Conservation (phyloP, 1,139 yeast genomes). For the Magnusiomyces starmeri region DNA sequence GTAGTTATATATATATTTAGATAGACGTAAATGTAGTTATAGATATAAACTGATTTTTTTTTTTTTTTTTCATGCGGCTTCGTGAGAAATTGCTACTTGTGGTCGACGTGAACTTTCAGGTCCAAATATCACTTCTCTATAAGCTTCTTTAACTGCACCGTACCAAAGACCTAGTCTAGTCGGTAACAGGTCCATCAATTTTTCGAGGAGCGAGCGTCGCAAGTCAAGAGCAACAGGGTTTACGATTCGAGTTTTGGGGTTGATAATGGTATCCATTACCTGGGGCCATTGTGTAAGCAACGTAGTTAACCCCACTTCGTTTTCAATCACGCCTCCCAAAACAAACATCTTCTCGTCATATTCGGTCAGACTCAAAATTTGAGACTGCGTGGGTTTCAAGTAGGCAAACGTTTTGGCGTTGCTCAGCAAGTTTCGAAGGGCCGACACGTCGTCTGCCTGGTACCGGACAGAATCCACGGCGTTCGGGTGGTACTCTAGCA, state of each 20-base stretch:
- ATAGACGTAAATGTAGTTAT: neutral
- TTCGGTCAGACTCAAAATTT: conserved; percentile 17
- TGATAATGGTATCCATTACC: conserved; percentile 23
- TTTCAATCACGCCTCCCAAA: conserved; percentile 18
- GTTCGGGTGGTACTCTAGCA: conserved; percentile 16
- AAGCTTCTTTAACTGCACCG: conserved; percentile 20
- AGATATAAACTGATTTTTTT: neutral
- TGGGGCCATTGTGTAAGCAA: conserved; percentile 24
- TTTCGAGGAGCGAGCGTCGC: conserved; percentile 23
- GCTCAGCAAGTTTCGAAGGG: conserved; percentile 17
- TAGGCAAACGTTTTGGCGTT: conserved; percentile 16
- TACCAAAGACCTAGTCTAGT: conserved; percentile 22
- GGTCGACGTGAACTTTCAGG: conserved; percentile 16
- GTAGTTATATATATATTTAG: neutral
- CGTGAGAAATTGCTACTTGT: conserved; percentile 21
- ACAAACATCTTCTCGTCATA: conserved; percentile 23
- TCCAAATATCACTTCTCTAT: conserved; percentile 20
- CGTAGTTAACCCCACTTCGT: conserved; percentile 21
- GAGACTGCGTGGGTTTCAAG: conserved; percentile 14
- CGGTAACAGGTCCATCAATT: conserved; percentile 18
- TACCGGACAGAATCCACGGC: conserved; percentile 16
- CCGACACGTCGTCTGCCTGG: conserved; percentile 18
- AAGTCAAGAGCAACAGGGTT: conserved; percentile 20
- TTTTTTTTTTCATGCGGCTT: conserved; percentile 17
- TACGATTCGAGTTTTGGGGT: conserved; percentile 19